Evolutionary conservation across 768 basidiomycete genomes (phyloP).

Genomic region (Tylopilus plumbeoviolaceoides): DNA sequence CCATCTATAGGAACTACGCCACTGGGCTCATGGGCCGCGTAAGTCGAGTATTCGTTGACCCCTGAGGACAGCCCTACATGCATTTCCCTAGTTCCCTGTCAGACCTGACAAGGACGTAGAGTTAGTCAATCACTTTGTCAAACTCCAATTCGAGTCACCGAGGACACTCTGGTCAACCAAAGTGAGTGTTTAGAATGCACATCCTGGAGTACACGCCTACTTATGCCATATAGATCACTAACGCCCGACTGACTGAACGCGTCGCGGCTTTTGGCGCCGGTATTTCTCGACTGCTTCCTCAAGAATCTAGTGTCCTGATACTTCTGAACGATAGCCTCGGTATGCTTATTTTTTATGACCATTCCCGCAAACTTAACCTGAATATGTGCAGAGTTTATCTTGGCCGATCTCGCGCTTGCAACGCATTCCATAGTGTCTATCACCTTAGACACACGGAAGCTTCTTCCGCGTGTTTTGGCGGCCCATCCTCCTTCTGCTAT

Average conservation of each 20-base stretch:
- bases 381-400: slow-evolving; percentile 58
- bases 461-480: slow-evolving; percentile 66
- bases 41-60: slow-evolving; percentile 26
- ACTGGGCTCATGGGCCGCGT: slow-evolving; percentile 81
- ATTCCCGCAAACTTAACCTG: neutral
- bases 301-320: slow-evolving; percentile 66
- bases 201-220: neutral
- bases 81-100: slow-evolving; percentile 56
- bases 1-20: slow-evolving; percentile 87
- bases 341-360: slow-evolving; percentile 27
- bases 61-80: neutral
- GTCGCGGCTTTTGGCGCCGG: slow-evolving; percentile 73
- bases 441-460: slow-evolving; percentile 53
- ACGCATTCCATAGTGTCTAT: slow-evolving; percentile 64
- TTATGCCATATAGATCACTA: slow-evolving; percentile 57
- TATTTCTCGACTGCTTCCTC: slow-evolving; percentile 51
- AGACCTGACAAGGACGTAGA: slow-evolving; percentile 70
- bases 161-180: slow-evolving; percentile 79
- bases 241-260: slow-evolving; percentile 64
- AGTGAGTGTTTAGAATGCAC: slow-evolving; percentile 36
- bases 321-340: slow-evolving; percentile 78
- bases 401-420: slow-evolving; percentile 75
- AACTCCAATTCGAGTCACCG: slow-evolving; percentile 58
- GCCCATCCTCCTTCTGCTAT: slow-evolving; percentile 68
- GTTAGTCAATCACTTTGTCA: slow-evolving; percentile 62